Evolutionary conservation across 306 rosid species (phyloP).

Genomic region (Cicer judaicum): DNA sequence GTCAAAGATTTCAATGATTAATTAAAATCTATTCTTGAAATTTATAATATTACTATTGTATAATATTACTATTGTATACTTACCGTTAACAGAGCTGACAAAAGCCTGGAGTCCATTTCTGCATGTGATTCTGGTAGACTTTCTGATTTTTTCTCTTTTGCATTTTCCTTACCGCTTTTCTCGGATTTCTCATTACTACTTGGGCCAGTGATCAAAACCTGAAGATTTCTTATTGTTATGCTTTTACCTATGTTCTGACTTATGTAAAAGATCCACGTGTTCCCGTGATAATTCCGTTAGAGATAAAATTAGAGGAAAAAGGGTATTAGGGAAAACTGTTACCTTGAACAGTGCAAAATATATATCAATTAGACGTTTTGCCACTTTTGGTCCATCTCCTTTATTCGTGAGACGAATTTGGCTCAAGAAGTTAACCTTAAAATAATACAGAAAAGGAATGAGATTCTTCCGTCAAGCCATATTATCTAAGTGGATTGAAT

Average conservation of each 20-base stretch:
- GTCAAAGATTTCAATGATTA: constrained; percentile 12
- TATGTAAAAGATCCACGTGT: not conserved
- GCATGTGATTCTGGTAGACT: constrained; percentile 57
- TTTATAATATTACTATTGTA: not conserved
- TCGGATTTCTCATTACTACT: constrained; percentile 54
- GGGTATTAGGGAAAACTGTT: constrained; percentile 28
- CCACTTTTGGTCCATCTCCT: constrained; percentile 95
- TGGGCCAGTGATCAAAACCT: constrained; percentile 80
- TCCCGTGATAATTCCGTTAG: constrained; percentile 1
- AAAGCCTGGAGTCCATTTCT: constrained; percentile 89
- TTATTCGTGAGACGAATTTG: constrained; percentile 77
- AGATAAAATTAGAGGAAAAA: not conserved
- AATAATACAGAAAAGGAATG: constrained; percentile 29
- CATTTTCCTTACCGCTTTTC: constrained; percentile 53
- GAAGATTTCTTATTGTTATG: constrained; percentile 39
- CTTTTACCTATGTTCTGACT: constrained; percentile 1
- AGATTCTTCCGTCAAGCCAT: constrained; percentile 21
- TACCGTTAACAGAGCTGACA: constrained; percentile 84
- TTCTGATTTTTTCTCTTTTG: constrained; percentile 49
- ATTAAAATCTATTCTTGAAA: not conserved
- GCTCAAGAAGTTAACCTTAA: constrained; percentile 91
- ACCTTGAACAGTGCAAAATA: constrained; percentile 97
- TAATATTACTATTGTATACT: constrained; percentile 38
- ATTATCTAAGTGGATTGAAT: constrained; percentile 25
- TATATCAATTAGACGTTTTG: constrained; percentile 86